Percentiles rank a stretch among this genome's conserved stretches.
These are phyloP conservation scores for Backusella psychrophila DNA, from an alignment of 192 early-diverging fungal species.

Conservation along the genomic window DNA sequence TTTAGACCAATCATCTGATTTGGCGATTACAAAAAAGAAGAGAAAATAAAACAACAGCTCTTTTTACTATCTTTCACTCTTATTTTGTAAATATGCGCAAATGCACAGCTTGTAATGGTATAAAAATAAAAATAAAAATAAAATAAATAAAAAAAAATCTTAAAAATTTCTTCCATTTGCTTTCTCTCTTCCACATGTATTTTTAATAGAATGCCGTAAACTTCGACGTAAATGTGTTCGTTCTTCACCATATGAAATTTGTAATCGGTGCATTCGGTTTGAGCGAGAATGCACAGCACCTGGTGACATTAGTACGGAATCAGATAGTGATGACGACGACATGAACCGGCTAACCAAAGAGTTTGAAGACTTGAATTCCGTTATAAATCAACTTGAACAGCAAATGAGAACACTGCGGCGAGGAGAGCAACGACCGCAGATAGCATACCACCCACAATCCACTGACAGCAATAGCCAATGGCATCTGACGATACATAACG, in stretches of 20 bases:
- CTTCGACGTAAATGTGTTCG: constrained; percentile 2
- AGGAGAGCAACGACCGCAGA: neutral
- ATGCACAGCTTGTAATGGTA: neutral
- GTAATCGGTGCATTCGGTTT: neutral
- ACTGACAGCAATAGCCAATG: neutral
- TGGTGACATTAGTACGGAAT: neutral
- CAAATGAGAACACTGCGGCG: neutral
- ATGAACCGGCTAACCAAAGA: neutral
- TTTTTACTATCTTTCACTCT: neutral
- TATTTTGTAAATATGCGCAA: neutral
- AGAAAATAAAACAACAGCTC: neutral
- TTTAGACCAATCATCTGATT: neutral
- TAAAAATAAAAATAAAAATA: neutral
- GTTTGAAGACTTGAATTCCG: neutral
- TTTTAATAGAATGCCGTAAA: neutral
- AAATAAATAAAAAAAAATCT: neutral
- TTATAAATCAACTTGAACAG: neutral
- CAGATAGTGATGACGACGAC: neutral
- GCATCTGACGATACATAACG: neutral
- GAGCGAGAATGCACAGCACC: neutral
- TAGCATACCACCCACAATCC: neutral
- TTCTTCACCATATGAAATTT: neutral
- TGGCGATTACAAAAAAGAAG: neutral
- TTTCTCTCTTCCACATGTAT: neutral
- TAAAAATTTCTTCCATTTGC: neutral